Conservation (phyloP, 2,329 filamentous ascomycete species). For the Beauveria brongniartii region DNA sequence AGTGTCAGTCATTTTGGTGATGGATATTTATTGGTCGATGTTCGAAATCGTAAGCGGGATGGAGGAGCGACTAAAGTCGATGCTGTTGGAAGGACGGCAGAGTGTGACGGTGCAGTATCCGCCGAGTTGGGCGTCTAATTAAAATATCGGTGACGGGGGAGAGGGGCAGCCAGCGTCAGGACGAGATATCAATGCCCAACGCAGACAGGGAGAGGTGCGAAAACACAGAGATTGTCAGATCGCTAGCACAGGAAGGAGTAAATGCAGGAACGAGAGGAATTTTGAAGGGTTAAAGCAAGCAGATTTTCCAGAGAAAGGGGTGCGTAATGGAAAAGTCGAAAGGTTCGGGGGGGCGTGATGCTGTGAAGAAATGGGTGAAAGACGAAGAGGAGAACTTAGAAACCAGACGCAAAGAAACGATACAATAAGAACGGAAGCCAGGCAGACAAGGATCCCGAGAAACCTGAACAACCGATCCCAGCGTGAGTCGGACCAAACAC, state of each 20-base stretch:
- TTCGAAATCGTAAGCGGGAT: neutral
- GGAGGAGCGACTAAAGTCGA: neutral
- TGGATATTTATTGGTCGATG: slow-evolving; percentile 1
- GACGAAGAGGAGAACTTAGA: slow-evolving; percentile 16
- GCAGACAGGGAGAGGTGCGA: slow-evolving; percentile 1
- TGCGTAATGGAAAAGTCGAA: neutral
- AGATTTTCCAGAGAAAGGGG: slow-evolving; percentile 1
- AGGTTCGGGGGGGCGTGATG: slow-evolving; percentile 2
- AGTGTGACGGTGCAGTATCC: neutral
- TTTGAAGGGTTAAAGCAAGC: neutral
- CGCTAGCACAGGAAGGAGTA: neutral
- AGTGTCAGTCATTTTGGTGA: slow-evolving; percentile 16
- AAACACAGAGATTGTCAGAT: neutral
- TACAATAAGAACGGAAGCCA: slow-evolving; percentile 9
- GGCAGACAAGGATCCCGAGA: slow-evolving; percentile 9
- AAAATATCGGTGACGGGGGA: slow-evolving; percentile 10
- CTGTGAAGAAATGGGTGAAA: slow-evolving; percentile 11
- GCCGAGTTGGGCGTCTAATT: slow-evolving; percentile 8
- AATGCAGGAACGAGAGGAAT: neutral
- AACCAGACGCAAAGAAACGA: slow-evolving; percentile 9
- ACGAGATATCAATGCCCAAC: slow-evolving; percentile 9
- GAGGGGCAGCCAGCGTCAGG: slow-evolving; percentile 12
- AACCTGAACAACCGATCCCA: slow-evolving; percentile 7
- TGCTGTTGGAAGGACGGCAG: neutral
- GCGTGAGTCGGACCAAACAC: slow-evolving; percentile 9